These are phyloP conservation scores for Cyberlindnera veronae DNA, from an alignment of 805 yeast genomes.

Conservation along the genomic window DNA sequence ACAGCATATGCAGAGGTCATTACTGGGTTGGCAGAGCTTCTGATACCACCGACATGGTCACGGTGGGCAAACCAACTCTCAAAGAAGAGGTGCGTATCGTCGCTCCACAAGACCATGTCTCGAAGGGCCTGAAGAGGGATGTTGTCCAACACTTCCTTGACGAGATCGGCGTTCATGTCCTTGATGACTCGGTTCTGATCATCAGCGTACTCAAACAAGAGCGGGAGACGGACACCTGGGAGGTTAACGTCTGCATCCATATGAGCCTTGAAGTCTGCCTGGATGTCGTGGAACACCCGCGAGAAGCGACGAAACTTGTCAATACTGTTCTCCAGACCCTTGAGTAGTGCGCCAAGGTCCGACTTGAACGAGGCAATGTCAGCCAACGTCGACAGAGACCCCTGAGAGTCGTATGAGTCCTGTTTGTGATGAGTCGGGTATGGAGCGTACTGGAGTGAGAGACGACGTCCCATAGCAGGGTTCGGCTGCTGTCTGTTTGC, in stretches of 20 bases:
- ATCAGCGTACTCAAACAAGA: neutral
- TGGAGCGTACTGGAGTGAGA: constrained; percentile 15
- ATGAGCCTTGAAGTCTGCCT: constrained; percentile 16
- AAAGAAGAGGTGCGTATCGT: constrained; percentile 9
- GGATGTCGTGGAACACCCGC: constrained; percentile 18
- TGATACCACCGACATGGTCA: neutral
- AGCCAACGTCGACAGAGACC: constrained; percentile 25
- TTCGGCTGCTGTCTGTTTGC: neutral
- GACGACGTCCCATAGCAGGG: constrained; percentile 7
- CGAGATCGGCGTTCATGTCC: neutral
- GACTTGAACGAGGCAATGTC: constrained; percentile 19
- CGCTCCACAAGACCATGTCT: constrained; percentile 2
- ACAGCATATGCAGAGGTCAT: neutral
- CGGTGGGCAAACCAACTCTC: constrained; percentile 14
- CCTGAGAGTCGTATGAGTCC: constrained; percentile 25
- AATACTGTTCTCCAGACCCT: constrained; percentile 13
- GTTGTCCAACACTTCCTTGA: constrained; percentile 4
- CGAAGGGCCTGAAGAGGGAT: constrained; percentile 7
- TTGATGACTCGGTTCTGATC: neutral
- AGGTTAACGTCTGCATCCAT: constrained; percentile 4
- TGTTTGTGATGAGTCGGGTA: constrained; percentile 13
- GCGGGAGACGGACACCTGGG: neutral
- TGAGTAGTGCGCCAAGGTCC: constrained; percentile 5
- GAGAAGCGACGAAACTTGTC: constrained; percentile 12
- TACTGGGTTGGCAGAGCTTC: neutral